Percentiles rank a stretch among this genome's conserved stretches.
phyloP scores from a whole-genome alignment of 768 basidiomycete species.

The Postia placenta region DNA sequence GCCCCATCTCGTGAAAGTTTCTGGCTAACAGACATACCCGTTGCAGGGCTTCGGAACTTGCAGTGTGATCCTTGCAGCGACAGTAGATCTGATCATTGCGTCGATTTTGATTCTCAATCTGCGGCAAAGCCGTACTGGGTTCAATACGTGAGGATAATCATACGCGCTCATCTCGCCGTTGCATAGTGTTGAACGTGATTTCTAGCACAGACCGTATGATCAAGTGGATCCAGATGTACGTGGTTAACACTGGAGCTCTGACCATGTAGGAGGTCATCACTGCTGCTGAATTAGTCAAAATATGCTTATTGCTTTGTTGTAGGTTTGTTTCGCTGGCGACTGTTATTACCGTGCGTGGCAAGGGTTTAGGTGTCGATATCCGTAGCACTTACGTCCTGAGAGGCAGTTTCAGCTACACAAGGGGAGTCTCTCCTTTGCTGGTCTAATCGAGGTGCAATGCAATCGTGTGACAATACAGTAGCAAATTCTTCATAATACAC shows the following conservation, averaged over 20 bases:
- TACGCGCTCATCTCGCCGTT: background rate
- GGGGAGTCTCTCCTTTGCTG: conserved; percentile 12
- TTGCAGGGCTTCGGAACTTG: too few relatives aligned
- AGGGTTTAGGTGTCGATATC: background rate
- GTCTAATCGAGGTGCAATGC: conserved; percentile 13
- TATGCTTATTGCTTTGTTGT: background rate
- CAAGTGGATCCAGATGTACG: background rate
- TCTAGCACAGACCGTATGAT: background rate
- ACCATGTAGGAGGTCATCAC: conserved; percentile 3
- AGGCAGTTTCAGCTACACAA: conserved; percentile 1
- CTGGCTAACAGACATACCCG: too few relatives aligned
- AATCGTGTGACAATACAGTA: conserved; percentile 6
- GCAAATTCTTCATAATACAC: background rate
- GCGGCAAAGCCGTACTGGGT: background rate
- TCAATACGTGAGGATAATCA: background rate
- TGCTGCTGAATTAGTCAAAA: background rate
- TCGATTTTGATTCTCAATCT: conserved; percentile 4
- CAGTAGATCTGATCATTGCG: conserved; percentile 3
- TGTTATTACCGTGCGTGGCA: background rate
- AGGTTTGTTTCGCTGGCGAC: background rate
- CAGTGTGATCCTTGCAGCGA: conserved; percentile 1
- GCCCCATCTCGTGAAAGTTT: too few relatives aligned
- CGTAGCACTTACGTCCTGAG: background rate
- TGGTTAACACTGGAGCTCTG: background rate
- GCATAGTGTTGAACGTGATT: background rate